These are phyloP conservation scores for Tripterygium wilfordii DNA, from an alignment of 177 flowering plant species.

Conservation along the genomic window DNA sequence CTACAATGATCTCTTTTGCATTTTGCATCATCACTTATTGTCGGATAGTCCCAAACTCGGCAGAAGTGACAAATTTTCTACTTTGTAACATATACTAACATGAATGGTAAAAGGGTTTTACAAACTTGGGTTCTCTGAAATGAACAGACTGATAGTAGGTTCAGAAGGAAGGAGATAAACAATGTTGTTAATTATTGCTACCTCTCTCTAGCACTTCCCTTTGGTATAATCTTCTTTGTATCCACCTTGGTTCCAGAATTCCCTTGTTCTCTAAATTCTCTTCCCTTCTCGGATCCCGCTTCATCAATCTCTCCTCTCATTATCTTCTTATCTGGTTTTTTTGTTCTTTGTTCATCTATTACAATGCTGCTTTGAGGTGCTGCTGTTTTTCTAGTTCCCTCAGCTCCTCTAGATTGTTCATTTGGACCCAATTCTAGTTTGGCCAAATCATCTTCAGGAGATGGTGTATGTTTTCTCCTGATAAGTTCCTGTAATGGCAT, in stretches of 20 bases:
- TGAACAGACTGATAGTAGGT: too few species aligned
- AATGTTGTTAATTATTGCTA: too few species aligned
- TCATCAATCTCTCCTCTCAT: constrained; percentile 16
- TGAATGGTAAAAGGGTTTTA: too few species aligned
- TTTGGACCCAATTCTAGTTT: constrained; percentile 16
- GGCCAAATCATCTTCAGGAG: constrained; percentile 3
- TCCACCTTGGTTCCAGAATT: constrained; percentile 22
- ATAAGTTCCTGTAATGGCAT: constrained; percentile 2
- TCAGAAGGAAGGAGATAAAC: too few species aligned
- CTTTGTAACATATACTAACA: too few species aligned
- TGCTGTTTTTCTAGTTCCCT: constrained; percentile 5
- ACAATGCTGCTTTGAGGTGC: constrained; percentile 5
- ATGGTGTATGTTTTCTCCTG: constrained; percentile 7
- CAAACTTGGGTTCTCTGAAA: too few species aligned
- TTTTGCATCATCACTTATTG: too few species aligned
- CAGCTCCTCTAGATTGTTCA: constrained; percentile 4
- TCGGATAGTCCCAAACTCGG: too few species aligned
- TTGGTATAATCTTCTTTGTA: constrained; percentile 17
- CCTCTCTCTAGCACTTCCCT: too few species aligned
- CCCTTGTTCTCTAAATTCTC: constrained; percentile 21
- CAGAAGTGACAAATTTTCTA: too few species aligned
- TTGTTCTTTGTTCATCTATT: constrained; percentile 11
- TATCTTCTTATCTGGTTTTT: constrained; percentile 15
- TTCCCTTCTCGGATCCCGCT: constrained; percentile 10
- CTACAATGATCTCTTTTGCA: too few species aligned